Evolutionary conservation across 2,329 filamentous ascomycete genomes (phyloP).

Genomic region (Fusarium sp.): DNA sequence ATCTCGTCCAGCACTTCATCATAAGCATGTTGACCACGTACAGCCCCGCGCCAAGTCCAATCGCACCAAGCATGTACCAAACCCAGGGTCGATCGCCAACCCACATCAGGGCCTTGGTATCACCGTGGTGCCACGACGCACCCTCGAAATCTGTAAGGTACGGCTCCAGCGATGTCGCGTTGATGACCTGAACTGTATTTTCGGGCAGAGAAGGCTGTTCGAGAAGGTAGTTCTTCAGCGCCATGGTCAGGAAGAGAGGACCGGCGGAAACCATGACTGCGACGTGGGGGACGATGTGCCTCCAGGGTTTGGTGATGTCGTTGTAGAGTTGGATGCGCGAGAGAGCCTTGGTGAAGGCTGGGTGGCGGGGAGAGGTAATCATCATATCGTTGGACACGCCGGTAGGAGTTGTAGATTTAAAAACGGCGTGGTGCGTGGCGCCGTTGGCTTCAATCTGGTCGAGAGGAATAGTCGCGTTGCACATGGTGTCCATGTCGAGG

Average conservation of each 20-base stretch:
- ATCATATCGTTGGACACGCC: slow-evolving; percentile 86
- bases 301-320: slow-evolving; percentile 70
- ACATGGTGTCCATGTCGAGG: slow-evolving; percentile 64
- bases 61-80: slow-evolving; percentile 47
- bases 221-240: slow-evolving; percentile 79
- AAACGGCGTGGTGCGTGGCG: slow-evolving; percentile 43
- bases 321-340: slow-evolving; percentile 71
- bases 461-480: slow-evolving; percentile 46
- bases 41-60: slow-evolving; percentile 40
- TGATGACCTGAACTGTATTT: slow-evolving; percentile 45
- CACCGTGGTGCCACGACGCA: slow-evolving; percentile 59
- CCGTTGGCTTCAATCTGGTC: slow-evolving; percentile 44
- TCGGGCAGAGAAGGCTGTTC: slow-evolving; percentile 52
- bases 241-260: slow-evolving; percentile 78
- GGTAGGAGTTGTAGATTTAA: slow-evolving; percentile 71
- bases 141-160: slow-evolving; percentile 54
- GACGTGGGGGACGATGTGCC: slow-evolving; percentile 71
- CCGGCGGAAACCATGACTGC: slow-evolving; percentile 85
- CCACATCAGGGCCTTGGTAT: slow-evolving; percentile 61
- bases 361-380: slow-evolving; percentile 77
- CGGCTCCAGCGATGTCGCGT: slow-evolving; percentile 39
- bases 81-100: slow-evolving; percentile 53
- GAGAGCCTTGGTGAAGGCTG: slow-evolving; percentile 78
- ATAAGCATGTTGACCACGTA: slow-evolving; percentile 32
- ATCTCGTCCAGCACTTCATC: slow-evolving; percentile 21